A percentile compares a stretch with the other conserved stretches of the same genome.
These are phyloP conservation scores for Naganishia sp. DNA, from an alignment of 1,284 basidiomycete species.

Conservation along the genomic window DNA sequence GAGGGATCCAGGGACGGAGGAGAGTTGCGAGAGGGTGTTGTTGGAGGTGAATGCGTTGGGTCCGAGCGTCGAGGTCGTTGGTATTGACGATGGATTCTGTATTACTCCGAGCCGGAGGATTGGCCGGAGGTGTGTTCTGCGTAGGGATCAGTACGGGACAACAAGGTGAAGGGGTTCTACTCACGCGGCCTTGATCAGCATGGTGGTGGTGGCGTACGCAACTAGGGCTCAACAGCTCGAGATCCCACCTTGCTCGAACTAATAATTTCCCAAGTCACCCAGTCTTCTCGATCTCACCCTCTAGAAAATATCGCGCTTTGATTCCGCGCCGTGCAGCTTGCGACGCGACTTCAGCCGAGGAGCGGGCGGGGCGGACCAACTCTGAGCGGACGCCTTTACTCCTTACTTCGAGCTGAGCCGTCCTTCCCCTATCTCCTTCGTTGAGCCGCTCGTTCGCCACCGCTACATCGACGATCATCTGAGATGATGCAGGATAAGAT, in stretches of 20 bases:
- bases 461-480: no score
- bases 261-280: no score
- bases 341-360: slow-evolving; percentile 2
- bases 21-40: slow-evolving; percentile 44
- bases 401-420: no score
- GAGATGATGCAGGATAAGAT: no score
- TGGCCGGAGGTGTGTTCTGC: slow-evolving; percentile 51
- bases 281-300: neutral
- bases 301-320: neutral
- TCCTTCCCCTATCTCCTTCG: no score
- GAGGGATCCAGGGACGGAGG: slow-evolving; percentile 38
- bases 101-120: slow-evolving; percentile 45
- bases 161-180: slow-evolving; percentile 30
- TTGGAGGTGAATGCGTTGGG: slow-evolving; percentile 54
- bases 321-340: slow-evolving; percentile 4
- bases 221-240: no score
- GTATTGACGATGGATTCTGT: slow-evolving; percentile 31
- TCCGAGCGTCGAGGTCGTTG: slow-evolving; percentile 30
- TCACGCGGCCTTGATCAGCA: slow-evolving; percentile 52
- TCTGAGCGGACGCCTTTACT: no score
- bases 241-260: no score
- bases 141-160: neutral
- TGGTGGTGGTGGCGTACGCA: slow-evolving; percentile 27
- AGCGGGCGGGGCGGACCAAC: no score
- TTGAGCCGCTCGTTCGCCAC: no score